Base-by-base conservation (phyloP, 2,329 filamentous ascomycete species). In the Trichoderma koningii region DNA sequence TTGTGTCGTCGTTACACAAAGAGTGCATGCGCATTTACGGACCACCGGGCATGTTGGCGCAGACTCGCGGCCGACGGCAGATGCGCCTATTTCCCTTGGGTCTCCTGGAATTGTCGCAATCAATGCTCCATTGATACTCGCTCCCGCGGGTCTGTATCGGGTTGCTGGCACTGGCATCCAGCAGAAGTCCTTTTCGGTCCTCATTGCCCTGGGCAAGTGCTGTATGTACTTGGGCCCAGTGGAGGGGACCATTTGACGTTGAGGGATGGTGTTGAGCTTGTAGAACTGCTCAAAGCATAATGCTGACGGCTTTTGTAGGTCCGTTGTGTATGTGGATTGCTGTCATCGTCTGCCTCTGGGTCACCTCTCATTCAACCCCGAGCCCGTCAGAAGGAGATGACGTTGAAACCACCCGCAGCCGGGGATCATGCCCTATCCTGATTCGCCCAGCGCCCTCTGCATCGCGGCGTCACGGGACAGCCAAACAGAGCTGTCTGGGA, bases 401-500 rank as follows among this genome's bases (percentile, higher is more conserved):
- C 45, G 30, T 50, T 51, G 45, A 9, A 21, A 34, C 15, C 17
- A 30, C 38, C 44, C 15, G 56, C 56, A 17, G 14, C 41, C 51
- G 34, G 50, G 52, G 34, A 30, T 23, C 53, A 61, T 19, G 47
- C 57, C 38, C 30, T 30, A n/a, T 61, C 17, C 48, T 44, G 23
- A 30, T 38, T 42, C 48, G 50, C 52, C 48, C 57, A 51, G 30
- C 26, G 26, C 47, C 21, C 34, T 61, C 21, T 52, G 57, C 57
- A 44, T 30, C 57, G 28, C n/a, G 50, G 21, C 34, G 52, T 61
- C 57, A 61, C 57, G 57, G 48, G 57, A 42, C 23, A n/a, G 34
- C 57, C 30, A 26, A 26, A 21, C 30, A 38, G 34, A 42, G 47
- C 26, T 15, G 19, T 38, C 30, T 51, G 47, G 57, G 47, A 14